Conservation (phyloP, 257 asterid species). For the Lantana camara region DNA sequence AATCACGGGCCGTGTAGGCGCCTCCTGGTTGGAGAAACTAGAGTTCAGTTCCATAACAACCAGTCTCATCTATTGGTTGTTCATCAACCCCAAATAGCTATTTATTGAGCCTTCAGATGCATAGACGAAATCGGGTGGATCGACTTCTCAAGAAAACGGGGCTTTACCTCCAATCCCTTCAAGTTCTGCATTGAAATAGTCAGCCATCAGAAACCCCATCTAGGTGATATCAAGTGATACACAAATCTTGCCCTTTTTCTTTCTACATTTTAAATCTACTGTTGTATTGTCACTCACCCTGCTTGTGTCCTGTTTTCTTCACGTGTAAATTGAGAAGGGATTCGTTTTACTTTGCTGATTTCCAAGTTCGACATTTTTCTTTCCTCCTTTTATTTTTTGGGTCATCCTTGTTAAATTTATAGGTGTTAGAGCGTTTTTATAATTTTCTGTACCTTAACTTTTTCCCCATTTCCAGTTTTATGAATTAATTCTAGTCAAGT, state of each 20-base stretch:
- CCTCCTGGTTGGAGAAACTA: constrained; percentile 88
- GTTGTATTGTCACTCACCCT: constrained; percentile 33
- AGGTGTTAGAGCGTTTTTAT: neutral
- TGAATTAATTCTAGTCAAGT: too few relatives aligned
- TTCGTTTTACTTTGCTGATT: constrained; percentile 20
- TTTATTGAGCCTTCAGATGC: constrained; percentile 84
- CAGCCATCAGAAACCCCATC: constrained; percentile 95
- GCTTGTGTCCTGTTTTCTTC: neutral
- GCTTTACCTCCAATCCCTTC: constrained; percentile 69
- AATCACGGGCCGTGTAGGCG: constrained; percentile 70
- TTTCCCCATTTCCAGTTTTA: too few relatives aligned
- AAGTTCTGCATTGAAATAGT: constrained; percentile 77
- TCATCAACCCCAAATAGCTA: constrained; percentile 90
- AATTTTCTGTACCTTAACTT: too few relatives aligned
- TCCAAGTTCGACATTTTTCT: neutral
- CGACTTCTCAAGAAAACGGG: constrained; percentile 73
- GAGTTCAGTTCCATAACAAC: constrained; percentile 91
- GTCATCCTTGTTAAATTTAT: constrained; percentile 22
- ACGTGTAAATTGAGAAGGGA: constrained; percentile 8
- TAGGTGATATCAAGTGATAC: constrained; percentile 46
- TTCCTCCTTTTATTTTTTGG: neutral
- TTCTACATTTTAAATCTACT: constrained; percentile 27
- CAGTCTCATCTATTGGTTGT: constrained; percentile 87
- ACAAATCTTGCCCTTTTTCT: neutral
- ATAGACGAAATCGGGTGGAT: constrained; percentile 86